These are phyloP conservation scores for Tothia fuscella DNA, from an alignment of 2,329 filamentous ascomycete species.

Conservation along the genomic window DNA sequence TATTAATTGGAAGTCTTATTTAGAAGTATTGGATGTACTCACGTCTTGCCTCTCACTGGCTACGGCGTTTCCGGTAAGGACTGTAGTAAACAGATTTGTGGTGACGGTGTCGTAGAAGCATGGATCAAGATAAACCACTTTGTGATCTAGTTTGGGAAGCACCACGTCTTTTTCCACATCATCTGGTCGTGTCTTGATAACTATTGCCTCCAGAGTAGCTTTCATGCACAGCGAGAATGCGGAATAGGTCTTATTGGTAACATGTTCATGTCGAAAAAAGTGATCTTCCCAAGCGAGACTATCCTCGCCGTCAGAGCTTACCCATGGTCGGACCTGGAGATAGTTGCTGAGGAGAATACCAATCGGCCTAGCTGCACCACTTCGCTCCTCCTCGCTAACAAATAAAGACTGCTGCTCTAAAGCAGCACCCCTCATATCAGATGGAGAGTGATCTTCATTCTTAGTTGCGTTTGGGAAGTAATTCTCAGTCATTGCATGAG, in stretches of 20 bases:
- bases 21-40: too few relatives aligned
- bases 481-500: conserved; percentile 21
- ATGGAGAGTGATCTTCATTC: not conserved
- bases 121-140: conserved; percentile 61
- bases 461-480: conserved; percentile 14
- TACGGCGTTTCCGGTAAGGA: conserved; percentile 74
- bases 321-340: conserved; percentile 68
- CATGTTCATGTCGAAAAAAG: conserved; percentile 41
- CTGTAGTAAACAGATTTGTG: conserved; percentile 73
- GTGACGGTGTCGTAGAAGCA: conserved; percentile 76
- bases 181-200: conserved; percentile 65
- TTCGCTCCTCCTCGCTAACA: conserved; percentile 25
- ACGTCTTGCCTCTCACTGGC: conserved; percentile 75
- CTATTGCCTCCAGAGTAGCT: conserved; percentile 61
- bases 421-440: conserved; percentile 10
- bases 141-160: conserved; percentile 62
- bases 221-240: conserved; percentile 47
- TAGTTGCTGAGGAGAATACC: conserved; percentile 56
- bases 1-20: too few relatives aligned
- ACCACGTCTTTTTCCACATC: conserved; percentile 53
- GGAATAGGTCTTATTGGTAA: conserved; percentile 43
- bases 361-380: conserved; percentile 44
- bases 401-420: conserved; percentile 31
- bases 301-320: conserved; percentile 46
- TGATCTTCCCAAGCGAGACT: conserved; percentile 64